phyloP scores from a whole-genome alignment of 805 yeast species.

The Saccharomycopsis fermentans region DNA sequence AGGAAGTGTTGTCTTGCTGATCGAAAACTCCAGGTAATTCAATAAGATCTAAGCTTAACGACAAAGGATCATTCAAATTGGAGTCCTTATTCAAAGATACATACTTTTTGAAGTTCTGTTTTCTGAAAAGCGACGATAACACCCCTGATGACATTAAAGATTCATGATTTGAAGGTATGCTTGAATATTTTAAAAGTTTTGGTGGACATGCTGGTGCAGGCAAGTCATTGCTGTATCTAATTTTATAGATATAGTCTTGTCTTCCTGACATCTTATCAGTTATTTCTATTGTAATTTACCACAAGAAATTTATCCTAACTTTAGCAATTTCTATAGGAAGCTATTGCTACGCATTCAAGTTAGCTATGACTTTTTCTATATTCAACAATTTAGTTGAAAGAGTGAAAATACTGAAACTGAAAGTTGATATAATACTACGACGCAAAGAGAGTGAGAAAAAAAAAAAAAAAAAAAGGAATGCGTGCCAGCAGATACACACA shows the following conservation, averaged over 20 bases:
- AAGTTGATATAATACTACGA: background rate
- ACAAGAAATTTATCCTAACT: background rate
- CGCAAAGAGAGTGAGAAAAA: background rate
- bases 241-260: conserved; percentile 73
- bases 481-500: background rate
- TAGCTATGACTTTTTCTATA: background rate
- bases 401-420: background rate
- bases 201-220: conserved; percentile 96
- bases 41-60: conserved; percentile 69
- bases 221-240: conserved; percentile 72
- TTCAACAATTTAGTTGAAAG: background rate
- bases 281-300: background rate
- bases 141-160: conserved; percentile 42
- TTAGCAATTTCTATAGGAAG: too few relatives aligned
- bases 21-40: conserved; percentile 60
- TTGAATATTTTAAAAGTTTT: conserved; percentile 51
- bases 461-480: background rate
- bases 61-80: conserved; percentile 40
- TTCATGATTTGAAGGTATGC: conserved; percentile 31
- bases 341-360: too few relatives aligned
- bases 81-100: conserved; percentile 45
- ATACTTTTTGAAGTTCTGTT: conserved; percentile 57
- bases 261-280: conserved; percentile 24
- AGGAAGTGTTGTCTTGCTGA: conserved; percentile 39
- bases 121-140: conserved; percentile 62